Evolutionary conservation across 495 filamentous ascomycete species (phyloP), one percentile per base, ranked within the genome.

Genomic region (Penicillium antarcticum): DNA sequence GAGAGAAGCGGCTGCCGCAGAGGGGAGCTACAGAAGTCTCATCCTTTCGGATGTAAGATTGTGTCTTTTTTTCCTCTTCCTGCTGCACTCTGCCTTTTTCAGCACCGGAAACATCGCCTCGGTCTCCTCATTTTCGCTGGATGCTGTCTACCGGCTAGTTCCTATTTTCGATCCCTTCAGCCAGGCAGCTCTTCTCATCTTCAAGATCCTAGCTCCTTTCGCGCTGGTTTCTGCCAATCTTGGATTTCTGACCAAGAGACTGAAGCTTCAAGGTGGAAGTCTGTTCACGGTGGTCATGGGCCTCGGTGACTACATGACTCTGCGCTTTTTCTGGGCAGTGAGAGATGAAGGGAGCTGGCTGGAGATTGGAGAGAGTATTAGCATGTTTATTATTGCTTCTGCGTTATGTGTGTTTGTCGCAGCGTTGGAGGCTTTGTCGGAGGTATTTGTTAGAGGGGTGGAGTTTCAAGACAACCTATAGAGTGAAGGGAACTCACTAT

Each of bases 301-400:
- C n/a, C 80, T 95, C 40, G 88, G 88, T 44, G 94, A 99, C 67
- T 82, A 96, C 38, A 76, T 97, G 60, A 97, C 95, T 4, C 76
- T 99, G 46, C 90, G 92, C 67, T 99, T 99, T 77, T 99, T 99
- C 69, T 99, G 87, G 80, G 85, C 95, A 63, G 94, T 99, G 7
- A 85, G 84, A 47, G 94, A 99, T 63, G 91, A 97, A 65, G 94
- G 94, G 0, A 89, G 84, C 31, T 99, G 94, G 94, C 72, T 99
- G 45, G 94, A 99, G 60, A 99, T 97, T 62, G 94, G 94, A 41
- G 92, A 87, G 29, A 96, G 87, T 1, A 99, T 99, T 52, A 94
- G 81, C 58, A 89, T 96, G 58, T 99, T 97, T 66, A 81, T 81
- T 52, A 97, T 99, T 68, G 92, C 90, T n/a, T 95, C 90, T 64